Base-by-base conservation (phyloP, 2,329 filamentous ascomycete genomes). In the Magnaporthiopsis incrustans region DNA sequence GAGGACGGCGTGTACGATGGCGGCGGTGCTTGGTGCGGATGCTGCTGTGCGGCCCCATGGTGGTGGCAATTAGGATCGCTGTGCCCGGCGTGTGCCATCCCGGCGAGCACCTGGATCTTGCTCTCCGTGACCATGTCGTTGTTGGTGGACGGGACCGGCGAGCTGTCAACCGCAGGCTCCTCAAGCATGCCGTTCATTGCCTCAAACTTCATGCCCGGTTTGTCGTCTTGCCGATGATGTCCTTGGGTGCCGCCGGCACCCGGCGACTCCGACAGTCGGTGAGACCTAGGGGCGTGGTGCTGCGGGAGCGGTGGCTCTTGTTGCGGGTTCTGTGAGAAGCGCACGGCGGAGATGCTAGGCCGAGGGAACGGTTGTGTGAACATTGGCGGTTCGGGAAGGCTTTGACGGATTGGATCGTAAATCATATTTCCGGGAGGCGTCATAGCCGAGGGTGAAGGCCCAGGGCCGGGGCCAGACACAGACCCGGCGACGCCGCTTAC, bases 371-470 rank as follows among this genome's bases (percentile, higher is more conserved):
- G 73, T 0, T 81, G 75, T 0, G 82, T 78, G 61, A 80, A 82
- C 70, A 84, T 81, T 32, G 76, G 71, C 3, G 76, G 67, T 53
- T 84, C 83, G 0, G 82, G 82, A 0, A 84, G 73, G 64, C 79
- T 84, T 67, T 83, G 82, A 3, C 84, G 78, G 65, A 86, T 85
- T 0, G 84, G 82, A 64, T 87, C 84, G 64, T 85, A 86, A 2
- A 83, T 79, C 81, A 85, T 84, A 67, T 83, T 85, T 1, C 83
- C 82, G 0, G 83, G 81, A 0, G 82, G 79, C 2, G 81, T 83
- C 27, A 78, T 76, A 10, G 78, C 78, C 2, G 80, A 77, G 14
- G 71, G 66, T 64, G 67, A 30, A 25, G 62, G 56, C 22, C 44
- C 44, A n/a, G 44, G n/a, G n/a, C n/a, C n/a, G n/a, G n/a, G 7